Percentiles rank a stretch among this genome's conserved stretches.
phyloP scores from a whole-genome alignment of 345 rosid genomes.

The Aquilaria sinensis region DNA sequence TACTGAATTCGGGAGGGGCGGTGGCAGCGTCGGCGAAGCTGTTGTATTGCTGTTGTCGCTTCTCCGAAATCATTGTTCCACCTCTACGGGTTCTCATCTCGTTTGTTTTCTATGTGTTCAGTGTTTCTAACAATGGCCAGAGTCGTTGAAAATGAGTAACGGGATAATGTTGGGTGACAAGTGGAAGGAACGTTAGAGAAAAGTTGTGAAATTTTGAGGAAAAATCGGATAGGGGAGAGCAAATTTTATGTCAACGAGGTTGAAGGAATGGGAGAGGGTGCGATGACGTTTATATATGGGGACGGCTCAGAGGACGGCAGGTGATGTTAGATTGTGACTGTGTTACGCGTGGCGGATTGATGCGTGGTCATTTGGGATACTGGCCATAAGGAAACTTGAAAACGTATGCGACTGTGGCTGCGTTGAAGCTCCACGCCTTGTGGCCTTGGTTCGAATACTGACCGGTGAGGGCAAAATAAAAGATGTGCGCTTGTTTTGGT shows the following conservation, averaged over 20 bases:
- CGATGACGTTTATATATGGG: neutral
- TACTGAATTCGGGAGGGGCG: constrained; percentile 37
- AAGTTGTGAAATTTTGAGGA: neutral
- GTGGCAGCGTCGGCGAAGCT: constrained; percentile 9
- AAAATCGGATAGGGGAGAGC: neutral
- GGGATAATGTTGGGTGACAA: neutral
- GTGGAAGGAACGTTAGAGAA: no score
- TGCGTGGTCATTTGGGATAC: no score
- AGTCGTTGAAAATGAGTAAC: no score
- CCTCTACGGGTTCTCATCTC: constrained; percentile 24
- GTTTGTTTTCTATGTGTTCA: neutral
- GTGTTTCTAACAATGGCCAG: neutral
- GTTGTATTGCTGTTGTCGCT: constrained; percentile 15
- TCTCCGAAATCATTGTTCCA: constrained; percentile 15
- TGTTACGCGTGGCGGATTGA: constrained; percentile 31
- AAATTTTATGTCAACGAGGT: no score
- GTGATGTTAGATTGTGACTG: constrained; percentile 10
- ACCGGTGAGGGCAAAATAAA: no score
- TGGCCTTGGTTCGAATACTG: no score
- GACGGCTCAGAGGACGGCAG: neutral
- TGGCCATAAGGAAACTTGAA: no score
- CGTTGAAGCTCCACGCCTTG: constrained; percentile 15
- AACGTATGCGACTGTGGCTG: neutral
- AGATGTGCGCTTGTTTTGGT: no score
- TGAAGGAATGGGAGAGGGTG: no score